A percentile compares a stretch with the other conserved stretches of the same genome.
Conservation (phyloP, 768 basidiomycete species). For the Leccinum longicurvipes region DNA sequence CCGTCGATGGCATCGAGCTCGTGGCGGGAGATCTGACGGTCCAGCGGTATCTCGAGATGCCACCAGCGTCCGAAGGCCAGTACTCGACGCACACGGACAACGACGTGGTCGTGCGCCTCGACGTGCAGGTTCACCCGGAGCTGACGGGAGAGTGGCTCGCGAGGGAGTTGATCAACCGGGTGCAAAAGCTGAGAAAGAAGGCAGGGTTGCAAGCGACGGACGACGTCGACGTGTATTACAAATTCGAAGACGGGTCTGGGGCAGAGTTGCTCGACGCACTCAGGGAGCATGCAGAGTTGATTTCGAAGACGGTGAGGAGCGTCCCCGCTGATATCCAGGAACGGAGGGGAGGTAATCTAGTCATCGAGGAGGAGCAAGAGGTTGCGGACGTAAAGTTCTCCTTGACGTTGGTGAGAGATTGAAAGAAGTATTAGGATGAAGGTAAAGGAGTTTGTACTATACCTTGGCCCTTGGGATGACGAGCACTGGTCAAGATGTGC, state of each 20-base stretch:
- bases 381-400: constrained; percentile 75
- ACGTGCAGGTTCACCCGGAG: constrained; percentile 83
- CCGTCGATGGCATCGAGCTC: constrained; percentile 86
- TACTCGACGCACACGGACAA: constrained; percentile 87
- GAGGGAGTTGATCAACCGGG: constrained; percentile 86
- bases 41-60: constrained; percentile 86
- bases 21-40: constrained; percentile 86
- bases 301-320: constrained; percentile 72
- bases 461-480: no score
- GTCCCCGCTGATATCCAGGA: constrained; percentile 60
- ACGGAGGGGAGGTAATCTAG: constrained; percentile 45
- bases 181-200: constrained; percentile 94
- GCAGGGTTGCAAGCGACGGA: constrained; percentile 94
- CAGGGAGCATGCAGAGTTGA: constrained; percentile 59
- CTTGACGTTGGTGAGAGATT: constrained; percentile 56
- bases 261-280: constrained; percentile 64
- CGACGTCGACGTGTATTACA: constrained; percentile 85
- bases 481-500: background rate
- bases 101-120: constrained; percentile 92
- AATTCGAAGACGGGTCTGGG: constrained; percentile 67
- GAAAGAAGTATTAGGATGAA: constrained; percentile 5
- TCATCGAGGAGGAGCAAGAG: constrained; percentile 88
- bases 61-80: constrained; percentile 53
- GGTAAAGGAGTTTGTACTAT: background rate
- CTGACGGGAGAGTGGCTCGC: constrained; percentile 85